A percentile compares a stretch with the other conserved stretches of the same genome.
These are phyloP conservation scores for Salvia rosmarinus DNA, from an alignment of 257 asterid species.

Conservation along the genomic window DNA sequence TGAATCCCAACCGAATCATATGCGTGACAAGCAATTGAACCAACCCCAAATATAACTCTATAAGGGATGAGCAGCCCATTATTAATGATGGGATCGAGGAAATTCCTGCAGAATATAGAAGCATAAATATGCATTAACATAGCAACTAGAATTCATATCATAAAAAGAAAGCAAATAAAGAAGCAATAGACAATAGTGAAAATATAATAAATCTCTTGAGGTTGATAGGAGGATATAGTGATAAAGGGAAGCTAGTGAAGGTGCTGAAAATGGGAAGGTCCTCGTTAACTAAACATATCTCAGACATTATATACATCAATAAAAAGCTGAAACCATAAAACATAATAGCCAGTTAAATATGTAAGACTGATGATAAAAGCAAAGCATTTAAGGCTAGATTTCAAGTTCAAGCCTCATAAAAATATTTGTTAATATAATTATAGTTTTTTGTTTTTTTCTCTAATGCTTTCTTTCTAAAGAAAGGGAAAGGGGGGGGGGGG, in stretches of 20 bases:
- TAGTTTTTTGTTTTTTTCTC: not conserved
- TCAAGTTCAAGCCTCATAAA: conserved; percentile 11
- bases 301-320: conserved; percentile 14
- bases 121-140: conserved; percentile 23
- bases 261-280: conserved; percentile 27
- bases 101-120: conserved; percentile 64
- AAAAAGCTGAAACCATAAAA: conserved; percentile 1
- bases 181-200: conserved; percentile 25
- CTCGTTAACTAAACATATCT: not conserved
- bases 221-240: conserved; percentile 15
- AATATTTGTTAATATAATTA: conserved; percentile 19
- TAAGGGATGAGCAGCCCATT: conserved; percentile 76
- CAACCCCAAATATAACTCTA: conserved; percentile 92
- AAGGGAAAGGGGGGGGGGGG: not conserved
- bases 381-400: conserved; percentile 17
- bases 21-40: conserved; percentile 32
- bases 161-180: not conserved
- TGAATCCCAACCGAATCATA: conserved; percentile 20
- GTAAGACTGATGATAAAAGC: conserved; percentile 18
- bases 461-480: not conserved
- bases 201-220: conserved; percentile 26
- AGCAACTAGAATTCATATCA: conserved; percentile 8
- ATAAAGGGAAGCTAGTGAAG: conserved; percentile 27
- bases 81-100: conserved; percentile 84
- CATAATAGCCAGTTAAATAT: conserved; percentile 11